These are phyloP conservation scores for Rubia tinctorum DNA, from an alignment of 305 asterid species.

Conservation along the genomic window DNA sequence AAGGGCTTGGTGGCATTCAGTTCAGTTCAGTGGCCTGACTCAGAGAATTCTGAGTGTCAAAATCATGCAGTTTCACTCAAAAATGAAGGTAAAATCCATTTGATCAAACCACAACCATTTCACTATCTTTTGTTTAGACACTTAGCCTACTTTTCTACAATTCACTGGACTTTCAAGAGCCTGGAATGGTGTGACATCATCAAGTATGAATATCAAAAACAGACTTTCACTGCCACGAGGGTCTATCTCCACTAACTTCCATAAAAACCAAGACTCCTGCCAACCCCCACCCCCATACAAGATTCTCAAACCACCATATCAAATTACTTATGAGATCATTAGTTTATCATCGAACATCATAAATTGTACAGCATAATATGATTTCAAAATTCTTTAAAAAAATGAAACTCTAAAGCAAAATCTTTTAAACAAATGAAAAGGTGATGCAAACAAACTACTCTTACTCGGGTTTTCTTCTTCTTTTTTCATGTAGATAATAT, in stretches of 20 bases:
- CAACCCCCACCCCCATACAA: no score
- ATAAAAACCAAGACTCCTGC: background rate
- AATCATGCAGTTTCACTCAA: background rate
- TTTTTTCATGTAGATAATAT: background rate
- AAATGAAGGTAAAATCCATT: background rate
- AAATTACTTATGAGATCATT: background rate
- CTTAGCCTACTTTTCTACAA: background rate
- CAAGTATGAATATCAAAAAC: background rate
- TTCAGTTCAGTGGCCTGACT: background rate
- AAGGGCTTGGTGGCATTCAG: background rate
- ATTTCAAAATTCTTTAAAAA: no score
- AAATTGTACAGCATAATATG: background rate
- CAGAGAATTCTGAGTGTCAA: slow-evolving; percentile 6
- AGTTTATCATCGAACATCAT: background rate
- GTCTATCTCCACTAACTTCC: background rate
- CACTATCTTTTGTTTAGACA: background rate
- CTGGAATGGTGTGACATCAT: background rate
- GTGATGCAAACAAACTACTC: background rate
- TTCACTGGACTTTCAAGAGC: background rate
- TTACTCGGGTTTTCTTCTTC: no score
- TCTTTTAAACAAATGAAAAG: background rate
- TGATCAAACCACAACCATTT: slow-evolving; percentile 1
- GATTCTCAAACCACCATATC: background rate
- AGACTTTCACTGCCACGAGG: background rate
- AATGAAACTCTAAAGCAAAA: background rate